These are phyloP conservation scores for Ambrosia hybrid DNA, from an alignment of 140 eudicot genomes.

Conservation along the genomic window DNA sequence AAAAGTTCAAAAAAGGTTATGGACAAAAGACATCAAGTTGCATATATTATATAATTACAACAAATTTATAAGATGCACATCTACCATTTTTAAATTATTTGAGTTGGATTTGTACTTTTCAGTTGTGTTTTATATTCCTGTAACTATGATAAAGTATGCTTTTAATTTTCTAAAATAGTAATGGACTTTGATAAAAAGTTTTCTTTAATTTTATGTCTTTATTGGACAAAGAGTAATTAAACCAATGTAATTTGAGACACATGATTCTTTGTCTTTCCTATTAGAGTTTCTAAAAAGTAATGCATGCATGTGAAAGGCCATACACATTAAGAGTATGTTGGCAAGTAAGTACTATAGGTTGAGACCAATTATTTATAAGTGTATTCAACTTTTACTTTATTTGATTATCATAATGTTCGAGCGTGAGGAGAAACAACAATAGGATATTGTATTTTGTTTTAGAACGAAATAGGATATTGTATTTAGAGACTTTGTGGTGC, in stretches of 20 bases:
- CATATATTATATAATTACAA: slow-evolving; percentile 19
- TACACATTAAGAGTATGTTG: slow-evolving; percentile 16
- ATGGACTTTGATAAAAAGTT: not conserved
- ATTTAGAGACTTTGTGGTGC: slow-evolving; percentile 17
- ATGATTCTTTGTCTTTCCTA: slow-evolving; percentile 25
- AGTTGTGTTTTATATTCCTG: slow-evolving; percentile 6
- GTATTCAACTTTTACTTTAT: not conserved
- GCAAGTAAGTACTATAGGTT: slow-evolving; percentile 19
- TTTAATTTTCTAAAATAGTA: slow-evolving; percentile 5
- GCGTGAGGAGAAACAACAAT: slow-evolving; percentile 16
- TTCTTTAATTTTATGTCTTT: not conserved
- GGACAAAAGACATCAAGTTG: slow-evolving; percentile 29
- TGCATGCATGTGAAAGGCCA: slow-evolving; percentile 22
- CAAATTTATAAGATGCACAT: slow-evolving; percentile 32
- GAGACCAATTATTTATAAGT: not conserved
- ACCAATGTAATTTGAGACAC: slow-evolving; percentile 33
- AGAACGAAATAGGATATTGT: no score
- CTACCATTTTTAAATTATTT: slow-evolving; percentile 21
- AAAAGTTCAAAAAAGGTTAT: slow-evolving; percentile 26
- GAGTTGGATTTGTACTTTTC: slow-evolving; percentile 29
- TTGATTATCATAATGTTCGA: slow-evolving; percentile 10
- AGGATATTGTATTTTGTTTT: not conserved
- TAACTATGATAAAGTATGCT: slow-evolving; percentile 14
- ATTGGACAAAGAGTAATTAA: not conserved
- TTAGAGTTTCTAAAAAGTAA: slow-evolving; percentile 25